A percentile compares a stretch with the other conserved stretches of the same genome.
Conservation (phyloP, 495 filamentous ascomycete species). For the Podospora bellae-mahoneyi region DNA sequence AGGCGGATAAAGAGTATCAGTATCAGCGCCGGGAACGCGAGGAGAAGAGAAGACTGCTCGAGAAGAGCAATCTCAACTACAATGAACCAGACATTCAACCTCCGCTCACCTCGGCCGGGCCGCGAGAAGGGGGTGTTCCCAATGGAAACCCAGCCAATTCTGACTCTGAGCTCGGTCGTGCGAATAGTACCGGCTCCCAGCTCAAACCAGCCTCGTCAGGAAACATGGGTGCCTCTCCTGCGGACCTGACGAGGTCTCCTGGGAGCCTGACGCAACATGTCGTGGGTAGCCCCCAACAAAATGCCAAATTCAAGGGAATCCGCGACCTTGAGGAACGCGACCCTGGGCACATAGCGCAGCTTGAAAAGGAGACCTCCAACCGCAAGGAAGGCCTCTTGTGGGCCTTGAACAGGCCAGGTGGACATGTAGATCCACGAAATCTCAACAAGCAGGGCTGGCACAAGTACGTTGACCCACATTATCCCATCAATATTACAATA, state of each 20-base stretch:
- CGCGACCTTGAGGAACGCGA: constrained; percentile 85
- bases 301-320: constrained; percentile 77
- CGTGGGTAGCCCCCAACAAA: constrained; percentile 51
- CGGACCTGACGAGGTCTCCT: constrained; percentile 44
- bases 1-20: constrained; percentile 93
- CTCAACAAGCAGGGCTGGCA: constrained; percentile 98
- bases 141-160: constrained; percentile 46
- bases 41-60: constrained; percentile 81
- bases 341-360: constrained; percentile 40
- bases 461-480: constrained; percentile 64
- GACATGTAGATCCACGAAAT: constrained; percentile 89
- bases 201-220: constrained; percentile 46
- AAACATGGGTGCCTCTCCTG: constrained; percentile 27
- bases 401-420: constrained; percentile 89
- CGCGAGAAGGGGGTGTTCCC: constrained; percentile 24
- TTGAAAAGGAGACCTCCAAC: constrained; percentile 51
- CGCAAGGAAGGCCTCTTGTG: constrained; percentile 90
- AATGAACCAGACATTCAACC: constrained; percentile 60
- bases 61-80: constrained; percentile 82
- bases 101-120: constrained; percentile 30
- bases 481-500: background rate
- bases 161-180: constrained; percentile 64
- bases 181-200: constrained; percentile 70
- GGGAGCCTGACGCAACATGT: constrained; percentile 38
- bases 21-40: constrained; percentile 89